Conservation (phyloP, 2,329 filamentous ascomycete genomes). For the Fonsecaea erecta region DNA sequence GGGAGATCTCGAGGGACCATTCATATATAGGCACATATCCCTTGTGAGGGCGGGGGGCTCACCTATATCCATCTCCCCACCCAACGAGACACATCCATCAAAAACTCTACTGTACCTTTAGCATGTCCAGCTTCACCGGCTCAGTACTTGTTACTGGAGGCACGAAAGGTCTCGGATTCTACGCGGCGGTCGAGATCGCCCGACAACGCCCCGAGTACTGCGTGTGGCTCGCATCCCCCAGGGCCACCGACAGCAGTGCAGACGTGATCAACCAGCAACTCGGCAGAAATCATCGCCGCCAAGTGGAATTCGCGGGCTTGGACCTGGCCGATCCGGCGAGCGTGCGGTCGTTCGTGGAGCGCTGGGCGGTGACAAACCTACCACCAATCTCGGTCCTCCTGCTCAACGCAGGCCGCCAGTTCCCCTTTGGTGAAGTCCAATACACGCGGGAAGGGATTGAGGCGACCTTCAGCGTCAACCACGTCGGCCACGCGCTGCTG, state of each 20-base stretch:
- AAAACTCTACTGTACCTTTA: not conserved
- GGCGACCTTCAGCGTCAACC: slow-evolving; percentile 55
- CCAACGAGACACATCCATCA: too few species aligned
- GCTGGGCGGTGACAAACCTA: slow-evolving; percentile 43
- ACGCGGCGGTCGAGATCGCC: slow-evolving; percentile 50
- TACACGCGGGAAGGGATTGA: slow-evolving; percentile 53
- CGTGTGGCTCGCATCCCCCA: slow-evolving; percentile 52
- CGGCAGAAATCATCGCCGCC: slow-evolving; percentile 41
- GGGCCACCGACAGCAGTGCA: slow-evolving; percentile 50
- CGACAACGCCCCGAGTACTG: slow-evolving; percentile 47
- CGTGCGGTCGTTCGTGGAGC: slow-evolving; percentile 50
- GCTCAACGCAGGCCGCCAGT: slow-evolving; percentile 57
- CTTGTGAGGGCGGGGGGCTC: too few species aligned
- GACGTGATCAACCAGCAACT: slow-evolving; percentile 51
- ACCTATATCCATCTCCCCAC: too few species aligned
- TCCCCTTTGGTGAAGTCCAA: slow-evolving; percentile 42
- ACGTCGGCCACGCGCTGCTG: slow-evolving; percentile 58
- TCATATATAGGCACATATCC: too few species aligned
- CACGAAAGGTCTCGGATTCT: slow-evolving; percentile 51
- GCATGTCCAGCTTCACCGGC: slow-evolving; percentile 27
- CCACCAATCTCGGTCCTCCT: slow-evolving; percentile 53
- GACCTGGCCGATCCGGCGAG: slow-evolving; percentile 50
- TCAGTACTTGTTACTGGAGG: slow-evolving; percentile 54
- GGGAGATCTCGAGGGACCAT: too few species aligned
- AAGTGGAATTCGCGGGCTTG: slow-evolving; percentile 50